Evolutionary conservation across 768 basidiomycete genomes (phyloP).

Genomic region (Pholiota molesta): DNA sequence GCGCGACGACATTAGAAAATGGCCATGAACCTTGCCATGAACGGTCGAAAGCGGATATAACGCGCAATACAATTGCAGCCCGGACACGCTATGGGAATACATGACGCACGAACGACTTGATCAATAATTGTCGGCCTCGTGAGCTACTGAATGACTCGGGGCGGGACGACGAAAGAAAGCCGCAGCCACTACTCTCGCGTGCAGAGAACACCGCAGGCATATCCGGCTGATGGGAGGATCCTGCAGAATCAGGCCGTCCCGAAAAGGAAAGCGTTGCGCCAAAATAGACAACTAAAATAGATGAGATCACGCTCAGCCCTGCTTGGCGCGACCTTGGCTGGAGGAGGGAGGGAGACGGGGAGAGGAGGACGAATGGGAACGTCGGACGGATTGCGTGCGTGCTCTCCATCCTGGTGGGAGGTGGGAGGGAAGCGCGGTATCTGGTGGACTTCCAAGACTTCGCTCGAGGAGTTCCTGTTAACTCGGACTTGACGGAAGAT

Average conservation of each 20-base stretch:
- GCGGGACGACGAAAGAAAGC: not conserved
- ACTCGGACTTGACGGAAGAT: too few relatives aligned
- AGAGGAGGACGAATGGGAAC: not conserved
- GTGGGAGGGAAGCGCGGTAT: not conserved
- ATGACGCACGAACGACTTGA: not conserved
- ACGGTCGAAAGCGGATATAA: not conserved
- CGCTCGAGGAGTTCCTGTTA: too few relatives aligned
- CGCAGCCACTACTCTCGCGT: not conserved
- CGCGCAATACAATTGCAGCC: too few relatives aligned
- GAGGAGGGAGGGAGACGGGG: not conserved
- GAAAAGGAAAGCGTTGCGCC: not conserved
- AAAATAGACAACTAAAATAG: not conserved
- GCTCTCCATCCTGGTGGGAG: not conserved
- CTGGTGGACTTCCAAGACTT: not conserved
- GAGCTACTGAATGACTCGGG: too few relatives aligned
- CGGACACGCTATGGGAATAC: not conserved
- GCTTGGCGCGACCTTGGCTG: not conserved
- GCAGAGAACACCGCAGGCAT: not conserved
- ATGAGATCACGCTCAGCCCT: not conserved
- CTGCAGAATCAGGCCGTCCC: not conserved
- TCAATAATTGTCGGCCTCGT: too few relatives aligned
- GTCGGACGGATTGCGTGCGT: too few relatives aligned
- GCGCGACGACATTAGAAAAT: too few relatives aligned
- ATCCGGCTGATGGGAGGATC: not conserved
- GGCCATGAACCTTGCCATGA: not conserved